phyloP scores from a whole-genome alignment of 2,329 filamentous ascomycete genomes.

The Onygenales sp. region DNA sequence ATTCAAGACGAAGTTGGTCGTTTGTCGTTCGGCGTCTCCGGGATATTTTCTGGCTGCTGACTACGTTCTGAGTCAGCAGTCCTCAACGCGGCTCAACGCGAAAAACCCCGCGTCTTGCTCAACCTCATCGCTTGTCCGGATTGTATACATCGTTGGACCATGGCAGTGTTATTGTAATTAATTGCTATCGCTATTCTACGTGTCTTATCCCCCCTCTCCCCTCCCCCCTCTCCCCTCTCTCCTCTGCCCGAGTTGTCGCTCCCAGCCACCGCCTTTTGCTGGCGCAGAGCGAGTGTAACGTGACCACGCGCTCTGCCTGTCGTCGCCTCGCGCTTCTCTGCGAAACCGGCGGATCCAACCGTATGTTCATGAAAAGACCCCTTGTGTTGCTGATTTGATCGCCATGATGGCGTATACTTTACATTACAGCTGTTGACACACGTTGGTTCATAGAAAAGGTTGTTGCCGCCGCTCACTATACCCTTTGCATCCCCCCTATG shows the following conservation, averaged over 20 bases:
- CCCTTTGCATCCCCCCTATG: not conserved
- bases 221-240: not conserved
- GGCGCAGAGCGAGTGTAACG: conserved; percentile 6
- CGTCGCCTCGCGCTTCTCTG: not conserved
- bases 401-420: not conserved
- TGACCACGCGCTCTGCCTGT: conserved; percentile 11
- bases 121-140: not conserved
- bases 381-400: not conserved
- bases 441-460: not conserved
- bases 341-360: not conserved
- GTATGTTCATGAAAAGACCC: not conserved
- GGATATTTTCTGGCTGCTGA: not conserved
- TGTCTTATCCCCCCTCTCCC: conserved; percentile 2
- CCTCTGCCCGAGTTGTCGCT: not conserved
- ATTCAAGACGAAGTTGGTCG: not conserved
- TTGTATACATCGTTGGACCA: not conserved
- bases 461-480: not conserved
- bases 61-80: conserved; percentile 1
- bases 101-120: conserved; percentile 18
- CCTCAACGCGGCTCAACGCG: conserved; percentile 14
- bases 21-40: not conserved
- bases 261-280: too few relatives aligned
- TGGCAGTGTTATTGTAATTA: not conserved
- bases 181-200: not conserved
- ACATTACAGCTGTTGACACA: not conserved